A percentile compares a stretch with the other conserved stretches of the same genome.
Conservation (phyloP, 2,329 filamentous ascomycete genomes). For the Penicillium sp. region DNA sequence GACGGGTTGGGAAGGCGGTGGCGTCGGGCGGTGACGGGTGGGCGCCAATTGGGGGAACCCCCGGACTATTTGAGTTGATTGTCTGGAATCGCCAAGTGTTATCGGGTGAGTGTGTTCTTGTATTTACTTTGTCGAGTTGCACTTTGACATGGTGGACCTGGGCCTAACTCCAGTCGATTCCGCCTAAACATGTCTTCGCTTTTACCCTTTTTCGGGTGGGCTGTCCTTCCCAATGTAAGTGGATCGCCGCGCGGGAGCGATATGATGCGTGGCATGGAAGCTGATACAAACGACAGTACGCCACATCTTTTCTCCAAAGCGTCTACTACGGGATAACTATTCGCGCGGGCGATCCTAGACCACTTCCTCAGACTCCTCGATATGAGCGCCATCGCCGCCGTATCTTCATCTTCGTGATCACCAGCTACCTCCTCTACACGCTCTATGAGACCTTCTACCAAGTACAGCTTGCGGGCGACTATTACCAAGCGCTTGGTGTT, state of each 20-base stretch:
- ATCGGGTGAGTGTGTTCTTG: neutral
- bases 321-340: slow-evolving; percentile 86
- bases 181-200: slow-evolving; percentile 46
- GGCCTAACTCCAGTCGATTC: too few species aligned
- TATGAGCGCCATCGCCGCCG: slow-evolving; percentile 71
- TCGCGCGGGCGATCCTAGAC: slow-evolving; percentile 81
- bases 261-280: neutral
- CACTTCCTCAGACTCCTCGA: slow-evolving; percentile 62
- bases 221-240: slow-evolving; percentile 58
- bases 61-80: slow-evolving; percentile 5
- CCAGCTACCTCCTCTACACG: slow-evolving; percentile 82
- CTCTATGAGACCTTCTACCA: slow-evolving; percentile 88
- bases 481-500: slow-evolving; percentile 74
- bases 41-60: slow-evolving; percentile 1
- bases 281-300: slow-evolving; percentile 54
- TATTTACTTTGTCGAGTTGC: neutral
- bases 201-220: slow-evolving; percentile 58
- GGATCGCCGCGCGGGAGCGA: slow-evolving; percentile 8
- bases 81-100: slow-evolving; percentile 5
- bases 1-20: slow-evolving; percentile 27
- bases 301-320: slow-evolving; percentile 70
- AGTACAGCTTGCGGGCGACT: slow-evolving; percentile 66
- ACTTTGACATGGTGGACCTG: slow-evolving; percentile 14
- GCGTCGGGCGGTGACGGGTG: slow-evolving; percentile 23
- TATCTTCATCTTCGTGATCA: slow-evolving; percentile 79